phyloP scores from a whole-genome alignment of 345 rosid genomes.

The Heritiera fomes region DNA sequence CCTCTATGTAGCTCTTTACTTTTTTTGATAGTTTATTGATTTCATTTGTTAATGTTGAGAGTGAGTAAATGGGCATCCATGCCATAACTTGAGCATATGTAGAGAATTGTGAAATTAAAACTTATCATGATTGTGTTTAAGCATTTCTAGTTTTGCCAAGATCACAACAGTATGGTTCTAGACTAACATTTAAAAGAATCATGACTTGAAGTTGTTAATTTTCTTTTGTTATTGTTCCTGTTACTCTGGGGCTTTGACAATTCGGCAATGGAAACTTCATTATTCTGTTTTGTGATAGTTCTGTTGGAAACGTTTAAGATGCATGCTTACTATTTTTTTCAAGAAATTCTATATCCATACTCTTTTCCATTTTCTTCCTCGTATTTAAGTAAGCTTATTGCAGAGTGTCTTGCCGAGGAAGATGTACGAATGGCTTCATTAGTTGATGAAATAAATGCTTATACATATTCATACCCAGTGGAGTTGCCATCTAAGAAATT shows the following conservation, averaged over 20 bases:
- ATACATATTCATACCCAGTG: conserved; percentile 69
- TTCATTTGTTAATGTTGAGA: not conserved
- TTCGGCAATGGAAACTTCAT: not conserved
- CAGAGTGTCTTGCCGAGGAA: conserved; percentile 59
- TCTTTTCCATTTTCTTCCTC: not conserved
- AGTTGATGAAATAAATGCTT: conserved; percentile 84
- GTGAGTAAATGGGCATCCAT: not conserved
- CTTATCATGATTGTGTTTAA: not conserved
- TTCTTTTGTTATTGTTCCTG: not conserved
- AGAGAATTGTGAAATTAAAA: not conserved
- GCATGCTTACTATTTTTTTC: conserved; percentile 6
- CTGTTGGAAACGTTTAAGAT: not conserved
- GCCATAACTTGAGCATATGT: not conserved
- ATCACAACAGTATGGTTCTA: not conserved
- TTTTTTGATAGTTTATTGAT: not conserved
- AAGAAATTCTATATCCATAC: not conserved
- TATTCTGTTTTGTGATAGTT: not conserved
- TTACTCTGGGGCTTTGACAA: not conserved
- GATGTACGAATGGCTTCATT: conserved; percentile 56
- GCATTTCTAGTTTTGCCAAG: not conserved
- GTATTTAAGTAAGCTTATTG: conserved; percentile 26
- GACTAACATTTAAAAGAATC: not conserved
- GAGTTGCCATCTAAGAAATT: conserved; percentile 66
- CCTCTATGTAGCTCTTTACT: not conserved
- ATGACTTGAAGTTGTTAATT: not conserved